Conservation (phyloP, 371 early-diverging fungal genomes). For the Circinella minor region DNA sequence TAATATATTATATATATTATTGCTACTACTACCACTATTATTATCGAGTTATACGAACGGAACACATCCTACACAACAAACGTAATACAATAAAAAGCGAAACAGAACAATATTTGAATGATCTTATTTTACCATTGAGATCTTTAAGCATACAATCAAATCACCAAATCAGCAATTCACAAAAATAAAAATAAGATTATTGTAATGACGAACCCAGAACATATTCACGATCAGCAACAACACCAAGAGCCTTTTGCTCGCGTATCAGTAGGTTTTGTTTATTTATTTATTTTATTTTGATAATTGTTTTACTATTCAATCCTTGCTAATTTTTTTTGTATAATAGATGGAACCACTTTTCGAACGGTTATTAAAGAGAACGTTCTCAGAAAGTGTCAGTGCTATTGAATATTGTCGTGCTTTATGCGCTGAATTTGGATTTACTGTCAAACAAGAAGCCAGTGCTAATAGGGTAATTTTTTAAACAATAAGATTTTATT, state of each 20-base stretch:
- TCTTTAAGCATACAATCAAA: not conserved
- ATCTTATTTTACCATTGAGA: not conserved
- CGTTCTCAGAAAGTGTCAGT: constrained; percentile 36
- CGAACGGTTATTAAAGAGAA: constrained; percentile 32
- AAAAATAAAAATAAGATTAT: too few relatives aligned
- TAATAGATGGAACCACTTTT: constrained; percentile 46
- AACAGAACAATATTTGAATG: not conserved
- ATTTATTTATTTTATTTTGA: not conserved
- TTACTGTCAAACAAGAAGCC: constrained; percentile 44
- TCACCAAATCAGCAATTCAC: too few relatives aligned
- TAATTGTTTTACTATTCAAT: too few relatives aligned
- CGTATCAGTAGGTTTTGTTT: constrained; percentile 15
- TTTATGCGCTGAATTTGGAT: constrained; percentile 42
- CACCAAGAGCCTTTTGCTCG: constrained; percentile 15
- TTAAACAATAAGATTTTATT: constrained; percentile 1
- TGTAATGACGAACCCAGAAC: constrained; percentile 24
- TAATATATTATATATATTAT: too few relatives aligned
- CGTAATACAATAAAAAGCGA: not conserved
- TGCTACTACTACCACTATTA: too few relatives aligned
- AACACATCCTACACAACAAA: not conserved
- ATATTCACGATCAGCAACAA: constrained; percentile 14
- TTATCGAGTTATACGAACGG: too few relatives aligned
- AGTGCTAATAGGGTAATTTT: constrained; percentile 41
- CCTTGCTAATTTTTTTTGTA: too few relatives aligned
- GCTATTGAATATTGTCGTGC: constrained; percentile 45